phyloP scores from a whole-genome alignment of 208 protist species.

The Leishmania guyanensis region DNA sequence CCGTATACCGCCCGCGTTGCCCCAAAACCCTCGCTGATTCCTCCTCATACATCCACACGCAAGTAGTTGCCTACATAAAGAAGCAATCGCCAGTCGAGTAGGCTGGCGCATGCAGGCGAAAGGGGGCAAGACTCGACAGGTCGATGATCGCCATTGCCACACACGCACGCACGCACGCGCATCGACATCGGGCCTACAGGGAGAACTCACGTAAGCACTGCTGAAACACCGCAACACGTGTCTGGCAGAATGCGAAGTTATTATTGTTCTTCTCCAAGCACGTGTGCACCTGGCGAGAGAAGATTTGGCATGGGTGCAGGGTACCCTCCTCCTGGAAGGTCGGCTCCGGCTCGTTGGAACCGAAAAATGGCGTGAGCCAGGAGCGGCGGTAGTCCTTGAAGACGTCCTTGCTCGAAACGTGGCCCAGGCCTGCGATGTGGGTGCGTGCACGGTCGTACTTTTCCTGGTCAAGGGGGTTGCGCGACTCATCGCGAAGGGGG shows the following conservation, averaged over 20 bases:
- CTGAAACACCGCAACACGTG: slow-evolving; percentile 60
- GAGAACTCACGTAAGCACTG: slow-evolving; percentile 75
- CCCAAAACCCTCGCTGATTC: not conserved
- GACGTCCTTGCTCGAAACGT: slow-evolving; percentile 26
- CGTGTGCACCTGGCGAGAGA: slow-evolving; percentile 62
- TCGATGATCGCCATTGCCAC: not conserved
- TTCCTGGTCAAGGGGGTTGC: slow-evolving; percentile 16
- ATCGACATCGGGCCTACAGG: not conserved
- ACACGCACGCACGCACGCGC: not conserved
- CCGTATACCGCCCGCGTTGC: not conserved
- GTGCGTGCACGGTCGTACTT: slow-evolving; percentile 37
- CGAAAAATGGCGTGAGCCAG: slow-evolving; percentile 79
- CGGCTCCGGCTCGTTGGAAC: slow-evolving; percentile 63
- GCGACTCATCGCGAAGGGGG: slow-evolving; percentile 11
- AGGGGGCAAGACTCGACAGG: no score
- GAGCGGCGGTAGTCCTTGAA: slow-evolving; percentile 60
- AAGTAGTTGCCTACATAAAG: not conserved
- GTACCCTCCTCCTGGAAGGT: slow-evolving; percentile 23
- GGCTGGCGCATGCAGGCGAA: not conserved
- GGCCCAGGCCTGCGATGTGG: slow-evolving; percentile 25
- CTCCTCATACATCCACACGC: not conserved
- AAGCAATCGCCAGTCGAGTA: not conserved
- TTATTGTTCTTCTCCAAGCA: slow-evolving; percentile 69
- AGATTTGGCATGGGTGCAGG: slow-evolving; percentile 62
- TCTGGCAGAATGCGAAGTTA: slow-evolving; percentile 71